Evolutionary conservation across 106 monocot species (phyloP), one percentile per base, ranked within the genome.

Genomic region (Amphibolis antarctica): DNA sequence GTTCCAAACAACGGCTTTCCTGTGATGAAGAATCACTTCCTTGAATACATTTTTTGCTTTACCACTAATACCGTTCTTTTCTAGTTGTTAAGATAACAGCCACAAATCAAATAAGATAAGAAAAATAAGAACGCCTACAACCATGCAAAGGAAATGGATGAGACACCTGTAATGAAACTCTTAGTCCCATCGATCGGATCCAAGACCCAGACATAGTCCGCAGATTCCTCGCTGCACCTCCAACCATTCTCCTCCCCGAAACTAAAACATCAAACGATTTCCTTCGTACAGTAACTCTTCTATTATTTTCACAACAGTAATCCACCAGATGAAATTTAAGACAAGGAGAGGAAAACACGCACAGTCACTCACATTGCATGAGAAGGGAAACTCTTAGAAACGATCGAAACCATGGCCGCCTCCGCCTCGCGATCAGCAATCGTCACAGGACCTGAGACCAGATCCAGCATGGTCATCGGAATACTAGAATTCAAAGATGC

Each of bases 171-270:
- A 60, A 98, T 98, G 82, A 98, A 98, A 23, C 98, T 98, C 67
- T 88, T 98, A 2, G 98, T 98, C n/a, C 98, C 98, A 57, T 98
- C 98, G 43, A 98, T 91, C 12, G 98, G 98, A 71, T 98, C 98
- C 77, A 98, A 75, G 75, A 98, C 83, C 98, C 98, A 98, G 44
- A 88, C 91, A 80, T 74, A 98, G 67, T 98, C 87, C 50, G 98
- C 75, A 55, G 75, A 69, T 0, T 78, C 71, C 74, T 79, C 78
- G 60, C 62, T 78, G 28, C 89, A 98, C 59, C 82, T 90, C 98
- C 98, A 91, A 30, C 98, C 98, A 81, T 88, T 85, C 74, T 91
- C 98, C 81, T 98, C 98, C 30, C 98, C 98, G 55, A 74, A 98
- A 53, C 98, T 98, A 71, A 58, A 78, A 22, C 44, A 59, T 52